phyloP scores from a whole-genome alignment of 108 stramenopile species.

The Nitzschia putrida region DNA sequence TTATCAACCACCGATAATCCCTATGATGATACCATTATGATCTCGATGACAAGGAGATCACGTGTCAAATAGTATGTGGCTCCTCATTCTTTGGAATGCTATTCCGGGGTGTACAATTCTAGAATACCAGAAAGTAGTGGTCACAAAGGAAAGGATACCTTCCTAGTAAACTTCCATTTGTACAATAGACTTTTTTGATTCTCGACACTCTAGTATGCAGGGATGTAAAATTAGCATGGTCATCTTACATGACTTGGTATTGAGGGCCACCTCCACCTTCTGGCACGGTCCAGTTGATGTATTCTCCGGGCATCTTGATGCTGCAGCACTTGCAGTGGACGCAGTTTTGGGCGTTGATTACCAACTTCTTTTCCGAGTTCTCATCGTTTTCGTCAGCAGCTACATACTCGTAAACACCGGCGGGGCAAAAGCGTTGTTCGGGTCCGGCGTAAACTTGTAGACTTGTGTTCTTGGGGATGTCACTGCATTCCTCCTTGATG shows the following conservation, averaged over 20 bases:
- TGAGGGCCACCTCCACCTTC: slow-evolving; percentile 98
- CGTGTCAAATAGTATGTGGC: too few relatives aligned
- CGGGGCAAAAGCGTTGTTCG: slow-evolving; percentile 98
- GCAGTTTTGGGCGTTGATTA: slow-evolving; percentile 98
- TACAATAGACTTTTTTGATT: too few relatives aligned
- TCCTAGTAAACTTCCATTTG: too few relatives aligned
- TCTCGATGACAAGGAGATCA: too few relatives aligned
- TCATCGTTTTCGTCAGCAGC: slow-evolving; percentile 46
- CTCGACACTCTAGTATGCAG: too few relatives aligned
- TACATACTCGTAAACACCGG: slow-evolving; percentile 92
- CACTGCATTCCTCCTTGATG: slow-evolving; percentile 75
- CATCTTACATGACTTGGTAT: slow-evolving; percentile 92
- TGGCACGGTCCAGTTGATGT: slow-evolving; percentile 98
- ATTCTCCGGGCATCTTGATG: slow-evolving; percentile 98
- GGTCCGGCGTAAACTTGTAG: slow-evolving; percentile 91
- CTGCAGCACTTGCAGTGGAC: slow-evolving; percentile 99
- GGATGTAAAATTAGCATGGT: not conserved
- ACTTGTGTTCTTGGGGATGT: slow-evolving; percentile 72
- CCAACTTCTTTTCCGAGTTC: slow-evolving; percentile 67
- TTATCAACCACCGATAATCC: too few relatives aligned
- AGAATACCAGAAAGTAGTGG: too few relatives aligned
- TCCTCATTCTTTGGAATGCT: too few relatives aligned
- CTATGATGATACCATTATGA: too few relatives aligned
- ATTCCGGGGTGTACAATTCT: too few relatives aligned
- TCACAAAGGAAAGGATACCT: too few relatives aligned